Conservation (phyloP, 2,329 filamentous ascomycete species). For the Zasmidium angulare region DNA sequence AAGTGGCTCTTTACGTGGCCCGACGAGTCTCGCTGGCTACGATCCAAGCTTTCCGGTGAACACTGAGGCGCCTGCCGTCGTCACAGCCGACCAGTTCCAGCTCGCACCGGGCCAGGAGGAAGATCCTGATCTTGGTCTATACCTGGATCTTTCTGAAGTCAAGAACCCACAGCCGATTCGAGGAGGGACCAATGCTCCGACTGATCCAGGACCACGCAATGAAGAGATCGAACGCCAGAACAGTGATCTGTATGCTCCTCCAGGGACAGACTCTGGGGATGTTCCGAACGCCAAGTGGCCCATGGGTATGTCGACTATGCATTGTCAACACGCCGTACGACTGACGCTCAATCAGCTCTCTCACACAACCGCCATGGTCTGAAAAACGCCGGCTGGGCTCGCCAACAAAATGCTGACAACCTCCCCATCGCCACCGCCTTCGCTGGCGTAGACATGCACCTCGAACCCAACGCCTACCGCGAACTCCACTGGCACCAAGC, state of each 20-base stretch:
- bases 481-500: conserved; percentile 38
- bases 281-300: conserved; percentile 44
- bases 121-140: conserved; percentile 40
- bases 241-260: conserved; percentile 41
- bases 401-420: conserved; percentile 41
- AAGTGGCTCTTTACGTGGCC: conserved; percentile 38
- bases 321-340: too few relatives aligned
- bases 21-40: conserved; percentile 35
- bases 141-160: conserved; percentile 39
- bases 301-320: conserved; percentile 33
- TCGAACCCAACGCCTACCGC: conserved; percentile 33
- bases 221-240: conserved; percentile 40
- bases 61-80: conserved; percentile 32
- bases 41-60: conserved; percentile 34
- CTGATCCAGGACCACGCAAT: conserved; percentile 40
- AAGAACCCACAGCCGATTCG: conserved; percentile 44
- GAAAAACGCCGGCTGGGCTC: conserved; percentile 41
- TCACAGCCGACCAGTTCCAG: conserved; percentile 38
- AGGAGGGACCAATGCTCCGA: conserved; percentile 38
- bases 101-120: conserved; percentile 39
- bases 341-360: too few relatives aligned
- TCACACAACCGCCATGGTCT: conserved; percentile 43
- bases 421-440: conserved; percentile 43
- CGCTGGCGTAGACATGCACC: conserved; percentile 45
- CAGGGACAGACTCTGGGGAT: conserved; percentile 41